Percentiles rank a stretch among this genome's conserved stretches.
Conservation (phyloP, 352 stramenopile genomes). For the Pythium folliculosum region DNA sequence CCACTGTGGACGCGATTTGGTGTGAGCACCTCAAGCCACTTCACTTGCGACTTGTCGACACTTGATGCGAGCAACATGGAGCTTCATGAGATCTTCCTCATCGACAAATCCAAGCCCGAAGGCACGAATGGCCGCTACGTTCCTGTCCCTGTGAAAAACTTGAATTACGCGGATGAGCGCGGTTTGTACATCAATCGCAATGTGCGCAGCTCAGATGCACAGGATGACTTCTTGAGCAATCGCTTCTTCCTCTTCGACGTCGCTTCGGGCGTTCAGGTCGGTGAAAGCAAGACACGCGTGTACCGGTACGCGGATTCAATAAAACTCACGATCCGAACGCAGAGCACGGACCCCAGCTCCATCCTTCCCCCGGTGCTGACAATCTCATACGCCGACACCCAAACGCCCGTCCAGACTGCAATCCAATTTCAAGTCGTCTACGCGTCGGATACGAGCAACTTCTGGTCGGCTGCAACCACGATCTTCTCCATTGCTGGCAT, state of each 20-base stretch:
- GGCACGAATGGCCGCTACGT: constrained; percentile 60
- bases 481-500: constrained; percentile 72
- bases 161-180: constrained; percentile 76
- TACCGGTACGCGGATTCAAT: constrained; percentile 77
- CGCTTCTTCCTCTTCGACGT: constrained; percentile 93
- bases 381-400: constrained; percentile 74
- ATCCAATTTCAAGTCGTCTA: constrained; percentile 88
- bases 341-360: constrained; percentile 39
- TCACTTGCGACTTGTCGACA: constrained; percentile 69
- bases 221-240: constrained; percentile 88
- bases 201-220: constrained; percentile 38
- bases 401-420: constrained; percentile 21
- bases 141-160: constrained; percentile 87
- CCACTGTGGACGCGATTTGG: constrained; percentile 85
- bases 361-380: constrained; percentile 80
- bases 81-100: constrained; percentile 92
- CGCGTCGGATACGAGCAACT: constrained; percentile 71
- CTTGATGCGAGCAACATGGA: constrained; percentile 46
- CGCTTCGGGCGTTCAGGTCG: constrained; percentile 54
- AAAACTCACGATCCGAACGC: constrained; percentile 62
- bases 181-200: constrained; percentile 85
- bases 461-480: constrained; percentile 76
- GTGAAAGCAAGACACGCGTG: constrained; percentile 50
- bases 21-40: constrained; percentile 51
- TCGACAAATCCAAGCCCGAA: constrained; percentile 72